phyloP scores from a whole-genome alignment of 768 basidiomycete species.

The Clitopilus hobsonii region DNA sequence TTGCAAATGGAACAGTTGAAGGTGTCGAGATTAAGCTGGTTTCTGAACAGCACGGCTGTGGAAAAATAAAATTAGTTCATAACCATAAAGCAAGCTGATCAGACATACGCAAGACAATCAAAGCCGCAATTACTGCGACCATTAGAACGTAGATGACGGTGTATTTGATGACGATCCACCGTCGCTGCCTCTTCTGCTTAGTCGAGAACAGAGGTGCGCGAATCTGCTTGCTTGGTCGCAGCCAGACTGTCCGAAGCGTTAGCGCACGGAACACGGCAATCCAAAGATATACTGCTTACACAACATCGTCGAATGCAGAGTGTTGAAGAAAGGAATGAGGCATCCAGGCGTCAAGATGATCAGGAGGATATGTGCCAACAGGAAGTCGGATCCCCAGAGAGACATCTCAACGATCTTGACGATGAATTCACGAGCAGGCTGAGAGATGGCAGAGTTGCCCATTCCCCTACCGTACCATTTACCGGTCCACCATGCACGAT shows the following conservation, averaged over 20 bases:
- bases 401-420: conserved; percentile 99
- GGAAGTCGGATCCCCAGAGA: conserved; percentile 93
- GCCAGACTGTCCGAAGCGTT: conserved; percentile 66
- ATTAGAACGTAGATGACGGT: conserved; percentile 77
- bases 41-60: conserved; percentile 76
- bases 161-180: conserved; percentile 92
- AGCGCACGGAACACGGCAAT: conserved; percentile 5
- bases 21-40: conserved; percentile 48
- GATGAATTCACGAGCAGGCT: conserved; percentile 94
- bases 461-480: conserved; percentile 96
- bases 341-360: conserved; percentile 83
- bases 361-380: conserved; percentile 79
- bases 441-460: conserved; percentile 87
- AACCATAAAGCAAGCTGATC: background rate
- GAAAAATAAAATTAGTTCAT: conserved; percentile 9
- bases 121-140: conserved; percentile 70
- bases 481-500: conserved; percentile 99
- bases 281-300: conserved; percentile 46
- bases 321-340: conserved; percentile 84
- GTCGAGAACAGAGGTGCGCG: conserved; percentile 90
- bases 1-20: conserved; percentile 81
- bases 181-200: conserved; percentile 86
- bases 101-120: conserved; percentile 77
- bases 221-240: conserved; percentile 92
- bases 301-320: conserved; percentile 88